phyloP scores from a whole-genome alignment of 768 basidiomycete genomes.

The Kwoniella sp. region DNA sequence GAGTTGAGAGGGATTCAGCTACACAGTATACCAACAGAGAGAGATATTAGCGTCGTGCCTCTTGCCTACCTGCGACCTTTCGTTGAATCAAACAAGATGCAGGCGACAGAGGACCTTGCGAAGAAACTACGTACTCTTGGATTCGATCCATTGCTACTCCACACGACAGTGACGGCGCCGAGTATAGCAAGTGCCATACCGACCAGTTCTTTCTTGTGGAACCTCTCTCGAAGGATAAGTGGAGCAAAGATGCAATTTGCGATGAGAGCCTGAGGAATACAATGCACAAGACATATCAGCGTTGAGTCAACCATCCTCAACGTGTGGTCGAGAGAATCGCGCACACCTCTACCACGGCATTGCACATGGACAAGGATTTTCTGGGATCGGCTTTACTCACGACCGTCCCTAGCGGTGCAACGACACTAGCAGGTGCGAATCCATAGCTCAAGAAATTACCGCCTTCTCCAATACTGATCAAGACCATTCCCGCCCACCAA shows the following conservation, averaged over 20 bases:
- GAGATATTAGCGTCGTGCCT: too few species aligned
- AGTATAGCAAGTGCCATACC: conserved; percentile 72
- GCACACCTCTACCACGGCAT: background rate
- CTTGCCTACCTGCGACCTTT: too few species aligned
- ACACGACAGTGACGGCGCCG: conserved; percentile 93
- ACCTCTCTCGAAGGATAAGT: conserved; percentile 68
- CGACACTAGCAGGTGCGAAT: conserved; percentile 62
- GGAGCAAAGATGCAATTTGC: conserved; percentile 96
- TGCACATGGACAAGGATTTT: background rate
- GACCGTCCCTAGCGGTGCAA: conserved; percentile 94
- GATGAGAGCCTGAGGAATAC: conserved; percentile 74
- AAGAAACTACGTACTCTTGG: conserved; percentile 56
- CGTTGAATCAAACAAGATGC: too few species aligned
- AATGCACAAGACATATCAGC: too few species aligned
- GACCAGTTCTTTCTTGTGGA: conserved; percentile 66
- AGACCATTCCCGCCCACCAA: conserved; percentile 86
- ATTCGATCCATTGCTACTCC: conserved; percentile 71
- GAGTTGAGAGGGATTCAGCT: conserved; percentile 19
- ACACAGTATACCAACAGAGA: too few species aligned
- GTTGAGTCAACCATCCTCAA: background rate
- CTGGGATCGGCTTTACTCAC: too few species aligned
- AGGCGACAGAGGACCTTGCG: background rate
- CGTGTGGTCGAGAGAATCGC: too few species aligned
- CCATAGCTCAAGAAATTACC: conserved; percentile 72
- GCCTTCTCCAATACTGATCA: conserved; percentile 89